Evolutionary conservation across 2,329 filamentous ascomycete genomes (phyloP).

Genomic region (Aspergillus sclerotialis): DNA sequence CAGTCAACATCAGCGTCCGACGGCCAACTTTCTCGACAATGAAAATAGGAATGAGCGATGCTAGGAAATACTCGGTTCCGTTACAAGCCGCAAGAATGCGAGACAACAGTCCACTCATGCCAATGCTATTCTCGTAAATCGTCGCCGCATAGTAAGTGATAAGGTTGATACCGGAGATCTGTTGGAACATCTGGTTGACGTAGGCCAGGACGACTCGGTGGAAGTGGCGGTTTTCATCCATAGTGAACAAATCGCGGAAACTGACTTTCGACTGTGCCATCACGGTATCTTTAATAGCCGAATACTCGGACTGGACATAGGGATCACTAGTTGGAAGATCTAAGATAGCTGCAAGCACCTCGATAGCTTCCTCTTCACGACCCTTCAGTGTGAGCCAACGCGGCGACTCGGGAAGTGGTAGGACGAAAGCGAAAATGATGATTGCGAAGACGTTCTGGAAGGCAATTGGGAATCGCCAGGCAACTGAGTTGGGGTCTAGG

Average conservation of each 20-base stretch:
- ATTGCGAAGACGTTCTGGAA: conserved; percentile 53
- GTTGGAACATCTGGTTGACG: conserved; percentile 51
- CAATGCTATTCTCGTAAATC: conserved; percentile 37
- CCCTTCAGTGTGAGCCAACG: conserved; percentile 54
- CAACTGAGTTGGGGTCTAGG: conserved; percentile 40
- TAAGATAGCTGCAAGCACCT: conserved; percentile 41
- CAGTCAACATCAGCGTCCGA: conserved; percentile 65
- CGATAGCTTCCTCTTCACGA: conserved; percentile 44
- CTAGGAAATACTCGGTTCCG: conserved; percentile 49
- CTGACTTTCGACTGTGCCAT: conserved; percentile 43
- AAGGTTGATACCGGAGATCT: conserved; percentile 40
- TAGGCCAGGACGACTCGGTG: conserved; percentile 51
- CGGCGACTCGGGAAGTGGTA: conserved; percentile 50
- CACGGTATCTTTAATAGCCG: conserved; percentile 48
- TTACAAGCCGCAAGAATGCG: conserved; percentile 48
- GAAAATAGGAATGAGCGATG: conserved; percentile 45
- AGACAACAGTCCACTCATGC: conserved; percentile 33
- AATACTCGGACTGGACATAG: conserved; percentile 41
- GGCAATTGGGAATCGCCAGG: conserved; percentile 51
- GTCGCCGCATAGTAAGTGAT: conserved; percentile 41
- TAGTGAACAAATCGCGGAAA: conserved; percentile 54
- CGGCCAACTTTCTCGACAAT: conserved; percentile 47
- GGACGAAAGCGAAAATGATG: conserved; percentile 43
- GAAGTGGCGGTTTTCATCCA: conserved; percentile 50
- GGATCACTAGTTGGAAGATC: conserved; percentile 41